A percentile compares a stretch with the other conserved stretches of the same genome.
phyloP scores from a whole-genome alignment of 495 filamentous ascomycete species.

The Thermochaetoides thermophila region DNA sequence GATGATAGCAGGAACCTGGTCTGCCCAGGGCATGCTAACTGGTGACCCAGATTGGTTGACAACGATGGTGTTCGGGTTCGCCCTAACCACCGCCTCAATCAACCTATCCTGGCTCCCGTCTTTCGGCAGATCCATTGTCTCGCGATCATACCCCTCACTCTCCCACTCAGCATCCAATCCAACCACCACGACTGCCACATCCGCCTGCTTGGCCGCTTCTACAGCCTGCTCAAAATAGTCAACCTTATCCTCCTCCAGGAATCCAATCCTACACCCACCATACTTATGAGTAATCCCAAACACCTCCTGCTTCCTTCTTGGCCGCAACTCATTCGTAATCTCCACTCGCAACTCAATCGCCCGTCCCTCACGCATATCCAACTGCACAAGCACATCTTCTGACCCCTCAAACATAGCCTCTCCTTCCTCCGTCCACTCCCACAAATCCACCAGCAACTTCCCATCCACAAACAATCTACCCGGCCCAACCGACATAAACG shows the following conservation, averaged over 20 bases:
- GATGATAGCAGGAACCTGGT: slow-evolving; percentile 49
- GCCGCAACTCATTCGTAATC: slow-evolving; percentile 47
- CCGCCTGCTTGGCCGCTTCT: slow-evolving; percentile 47
- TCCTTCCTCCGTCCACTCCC: slow-evolving; percentile 53
- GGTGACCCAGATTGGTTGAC: slow-evolving; percentile 78
- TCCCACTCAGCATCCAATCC: slow-evolving; percentile 81
- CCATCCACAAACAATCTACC: slow-evolving; percentile 56
- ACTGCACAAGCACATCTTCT: slow-evolving; percentile 36
- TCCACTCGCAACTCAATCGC: slow-evolving; percentile 38
- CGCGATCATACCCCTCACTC: slow-evolving; percentile 73
- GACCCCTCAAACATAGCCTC: slow-evolving; percentile 48
- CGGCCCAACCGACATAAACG: slow-evolving; percentile 61
- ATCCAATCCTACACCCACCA: slow-evolving; percentile 69
- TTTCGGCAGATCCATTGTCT: slow-evolving; percentile 63
- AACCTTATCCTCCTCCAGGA: slow-evolving; percentile 50
- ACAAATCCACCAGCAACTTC: slow-evolving; percentile 56
- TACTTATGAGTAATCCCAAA: slow-evolving; percentile 40
- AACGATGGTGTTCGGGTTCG: slow-evolving; percentile 60
- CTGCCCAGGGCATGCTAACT: slow-evolving; percentile 71
- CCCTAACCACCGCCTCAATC: slow-evolving; percentile 51
- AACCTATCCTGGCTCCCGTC: slow-evolving; percentile 60
- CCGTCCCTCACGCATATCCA: slow-evolving; percentile 35
- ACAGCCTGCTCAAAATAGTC: slow-evolving; percentile 62
- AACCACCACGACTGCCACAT: slow-evolving; percentile 66
- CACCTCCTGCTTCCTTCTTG: slow-evolving; percentile 33